phyloP scores from a whole-genome alignment of 352 stramenopile species.

The Phytophthora idaei region DNA sequence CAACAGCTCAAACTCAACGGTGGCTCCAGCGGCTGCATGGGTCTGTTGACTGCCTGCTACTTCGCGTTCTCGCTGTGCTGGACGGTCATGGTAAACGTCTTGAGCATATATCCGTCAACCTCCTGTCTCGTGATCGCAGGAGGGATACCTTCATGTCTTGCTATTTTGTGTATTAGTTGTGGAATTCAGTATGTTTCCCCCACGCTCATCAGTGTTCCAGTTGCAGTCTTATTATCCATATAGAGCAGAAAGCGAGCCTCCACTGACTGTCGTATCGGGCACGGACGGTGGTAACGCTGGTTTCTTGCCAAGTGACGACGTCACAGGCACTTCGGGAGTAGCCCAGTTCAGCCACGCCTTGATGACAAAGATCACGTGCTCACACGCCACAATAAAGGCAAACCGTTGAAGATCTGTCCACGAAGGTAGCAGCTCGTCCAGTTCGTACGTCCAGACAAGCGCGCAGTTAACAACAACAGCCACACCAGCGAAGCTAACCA shows the following conservation, averaged over 20 bases:
- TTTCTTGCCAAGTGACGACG: conserved; percentile 29
- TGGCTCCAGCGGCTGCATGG: conserved; percentile 31
- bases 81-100: conserved; percentile 39
- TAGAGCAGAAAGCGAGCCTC: conserved; percentile 5
- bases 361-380: conserved; percentile 66
- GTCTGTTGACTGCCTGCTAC: conserved; percentile 40
- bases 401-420: conserved; percentile 67
- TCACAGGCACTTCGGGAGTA: conserved; percentile 39
- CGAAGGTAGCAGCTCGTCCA: conserved; percentile 51
- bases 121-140: conserved; percentile 32
- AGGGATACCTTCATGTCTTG: no score
- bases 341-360: conserved; percentile 66
- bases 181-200: not conserved
- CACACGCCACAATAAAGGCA: conserved; percentile 67
- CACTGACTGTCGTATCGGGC: conserved; percentile 1
- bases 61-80: conserved; percentile 30
- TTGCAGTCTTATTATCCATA: conserved; percentile 1
- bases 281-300: conserved; percentile 16
- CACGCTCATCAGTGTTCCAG: not conserved
- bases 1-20: conserved; percentile 44
- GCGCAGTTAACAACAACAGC: conserved; percentile 94
- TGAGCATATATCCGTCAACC: conserved; percentile 35
- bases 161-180: not conserved
- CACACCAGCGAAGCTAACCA: conserved; percentile 92
- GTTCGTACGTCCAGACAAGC: conserved; percentile 86